phyloP scores from a whole-genome alignment of 108 stramenopile genomes.

The Skeletonema tropicum region DNA sequence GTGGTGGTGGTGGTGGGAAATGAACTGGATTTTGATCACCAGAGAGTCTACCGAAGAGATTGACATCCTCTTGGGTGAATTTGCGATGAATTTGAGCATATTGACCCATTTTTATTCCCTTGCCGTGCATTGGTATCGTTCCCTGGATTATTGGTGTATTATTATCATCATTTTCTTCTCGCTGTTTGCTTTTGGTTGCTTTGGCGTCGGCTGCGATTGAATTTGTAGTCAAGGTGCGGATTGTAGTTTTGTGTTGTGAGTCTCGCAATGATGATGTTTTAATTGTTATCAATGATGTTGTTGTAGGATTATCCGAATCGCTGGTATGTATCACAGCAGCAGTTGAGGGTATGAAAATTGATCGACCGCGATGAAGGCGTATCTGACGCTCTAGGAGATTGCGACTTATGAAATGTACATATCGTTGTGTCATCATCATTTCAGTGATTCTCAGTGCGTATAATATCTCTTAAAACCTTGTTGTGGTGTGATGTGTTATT shows the following conservation, averaged over 20 bases:
- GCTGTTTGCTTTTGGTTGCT: neutral
- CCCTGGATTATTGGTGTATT: slow-evolving; percentile 15
- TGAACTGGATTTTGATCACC: slow-evolving; percentile 82
- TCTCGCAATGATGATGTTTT: neutral
- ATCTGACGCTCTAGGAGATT: no score
- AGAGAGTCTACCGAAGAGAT: slow-evolving; percentile 57
- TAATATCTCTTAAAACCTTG: no score
- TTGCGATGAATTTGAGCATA: slow-evolving; percentile 63
- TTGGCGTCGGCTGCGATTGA: neutral
- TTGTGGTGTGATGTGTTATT: no score
- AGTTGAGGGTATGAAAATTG: no score
- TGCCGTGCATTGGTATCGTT: slow-evolving; percentile 68
- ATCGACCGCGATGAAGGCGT: no score
- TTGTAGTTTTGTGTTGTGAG: neutral
- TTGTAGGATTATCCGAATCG: no score
- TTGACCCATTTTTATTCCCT: slow-evolving; percentile 67
- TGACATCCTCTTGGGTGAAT: slow-evolving; percentile 57
- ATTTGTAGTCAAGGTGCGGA: neutral
- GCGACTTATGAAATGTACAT: no score
- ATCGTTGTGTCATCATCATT: no score
- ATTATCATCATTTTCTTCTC: no score
- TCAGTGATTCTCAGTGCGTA: no score
- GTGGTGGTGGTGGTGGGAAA: slow-evolving; percentile 20
- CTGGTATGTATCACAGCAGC: no score
- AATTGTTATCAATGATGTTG: neutral